Percentiles rank a stretch among this genome's conserved stretches.
Conservation (phyloP, 768 basidiomycete species). For the Hygrophoropsis aurantiaca region DNA sequence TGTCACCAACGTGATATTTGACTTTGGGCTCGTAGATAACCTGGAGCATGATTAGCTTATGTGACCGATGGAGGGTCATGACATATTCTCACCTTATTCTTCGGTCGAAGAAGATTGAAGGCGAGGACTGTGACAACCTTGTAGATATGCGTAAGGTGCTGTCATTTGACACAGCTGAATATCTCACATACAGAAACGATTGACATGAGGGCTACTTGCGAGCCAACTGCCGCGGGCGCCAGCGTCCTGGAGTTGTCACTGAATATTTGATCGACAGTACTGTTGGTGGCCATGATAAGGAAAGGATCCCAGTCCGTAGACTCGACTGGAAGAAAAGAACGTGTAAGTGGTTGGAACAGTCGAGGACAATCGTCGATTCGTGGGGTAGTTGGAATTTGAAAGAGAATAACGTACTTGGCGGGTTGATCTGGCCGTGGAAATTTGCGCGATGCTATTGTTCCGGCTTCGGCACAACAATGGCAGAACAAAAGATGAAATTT, state of each 20-base stretch:
- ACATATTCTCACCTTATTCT: slow-evolving; percentile 66
- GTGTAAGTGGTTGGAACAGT: slow-evolving; percentile 14
- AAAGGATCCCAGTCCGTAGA: slow-evolving; percentile 15
- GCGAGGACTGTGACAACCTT: slow-evolving; percentile 66
- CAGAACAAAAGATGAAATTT: neutral
- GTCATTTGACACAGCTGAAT: neutral
- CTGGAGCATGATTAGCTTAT: slow-evolving; percentile 34
- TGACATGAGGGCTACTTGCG: slow-evolving; percentile 76
- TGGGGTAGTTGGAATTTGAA: neutral
- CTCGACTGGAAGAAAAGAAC: slow-evolving; percentile 17
- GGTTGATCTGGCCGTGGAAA: slow-evolving; percentile 1
- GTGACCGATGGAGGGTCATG: neutral
- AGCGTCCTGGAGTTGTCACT: slow-evolving; percentile 54
- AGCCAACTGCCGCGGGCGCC: slow-evolving; percentile 77
- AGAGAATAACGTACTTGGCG: neutral
- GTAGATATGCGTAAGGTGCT: slow-evolving; percentile 9
- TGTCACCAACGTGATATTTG: slow-evolving; percentile 82
- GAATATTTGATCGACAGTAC: slow-evolving; percentile 27
- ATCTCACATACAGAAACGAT: slow-evolving; percentile 62
- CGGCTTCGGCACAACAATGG: slow-evolving; percentile 1
- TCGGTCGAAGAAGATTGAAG: slow-evolving; percentile 87
- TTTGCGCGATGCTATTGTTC: slow-evolving; percentile 9
- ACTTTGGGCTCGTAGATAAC: slow-evolving; percentile 92
- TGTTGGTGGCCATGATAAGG: slow-evolving; percentile 30
- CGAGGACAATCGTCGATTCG: neutral